Percentiles rank a stretch among this genome's conserved stretches.
Conservation (phyloP, 352 stramenopile species). For the Phytophthora hybrid region DNA sequence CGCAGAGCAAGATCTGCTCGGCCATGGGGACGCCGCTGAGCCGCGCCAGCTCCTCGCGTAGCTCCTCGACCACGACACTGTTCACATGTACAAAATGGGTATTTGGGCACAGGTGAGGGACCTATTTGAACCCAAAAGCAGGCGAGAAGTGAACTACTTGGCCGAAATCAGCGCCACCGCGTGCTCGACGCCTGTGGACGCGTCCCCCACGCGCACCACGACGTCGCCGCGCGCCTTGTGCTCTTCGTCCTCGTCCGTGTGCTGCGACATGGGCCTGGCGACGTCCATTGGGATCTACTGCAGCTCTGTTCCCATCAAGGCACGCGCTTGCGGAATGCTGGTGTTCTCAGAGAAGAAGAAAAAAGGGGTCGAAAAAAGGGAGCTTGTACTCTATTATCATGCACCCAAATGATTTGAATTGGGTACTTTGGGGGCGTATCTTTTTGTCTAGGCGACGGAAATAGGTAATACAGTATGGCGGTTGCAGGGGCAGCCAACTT, state of each 20-base stretch:
- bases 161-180: slow-evolving; percentile 46
- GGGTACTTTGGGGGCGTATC: background rate
- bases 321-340: slow-evolving; percentile 35
- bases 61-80: slow-evolving; percentile 74
- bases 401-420: background rate
- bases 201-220: slow-evolving; percentile 59
- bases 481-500: background rate
- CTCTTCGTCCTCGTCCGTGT: slow-evolving; percentile 35
- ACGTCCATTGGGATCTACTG: slow-evolving; percentile 36
- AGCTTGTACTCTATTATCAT: too few species aligned
- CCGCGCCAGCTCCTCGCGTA: slow-evolving; percentile 68
- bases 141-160: slow-evolving; percentile 46
- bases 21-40: slow-evolving; percentile 63
- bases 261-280: slow-evolving; percentile 30
- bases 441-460: background rate
- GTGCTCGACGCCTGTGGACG: slow-evolving; percentile 52
- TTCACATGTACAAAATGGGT: too few species aligned
- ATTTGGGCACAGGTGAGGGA: too few species aligned
- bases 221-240: slow-evolving; percentile 30
- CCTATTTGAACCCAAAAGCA: slow-evolving; percentile 26
- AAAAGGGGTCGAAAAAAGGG: slow-evolving; percentile 12
- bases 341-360: slow-evolving; percentile 32
- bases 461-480: too few species aligned
- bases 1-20: slow-evolving; percentile 86
- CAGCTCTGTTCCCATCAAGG: slow-evolving; percentile 47